A percentile compares a stretch with the other conserved stretches of the same genome.
These are phyloP conservation scores for Puccinia novopanici DNA, from an alignment of 1,284 basidiomycete genomes.

Conservation along the genomic window DNA sequence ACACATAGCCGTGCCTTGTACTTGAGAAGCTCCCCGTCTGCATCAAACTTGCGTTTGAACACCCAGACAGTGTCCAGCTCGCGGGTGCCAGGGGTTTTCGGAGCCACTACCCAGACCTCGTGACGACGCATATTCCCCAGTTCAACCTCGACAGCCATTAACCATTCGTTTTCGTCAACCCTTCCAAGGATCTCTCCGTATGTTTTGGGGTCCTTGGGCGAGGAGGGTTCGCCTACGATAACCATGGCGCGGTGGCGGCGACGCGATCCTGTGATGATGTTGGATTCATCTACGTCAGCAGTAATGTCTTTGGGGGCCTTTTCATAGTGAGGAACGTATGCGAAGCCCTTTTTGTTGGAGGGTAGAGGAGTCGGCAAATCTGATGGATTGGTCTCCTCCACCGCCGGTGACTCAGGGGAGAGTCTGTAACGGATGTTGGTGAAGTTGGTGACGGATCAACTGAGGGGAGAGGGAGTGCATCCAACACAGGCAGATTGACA, in stretches of 20 bases:
- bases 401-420: no score
- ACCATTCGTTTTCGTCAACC: neutral
- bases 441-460: no score
- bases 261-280: neutral
- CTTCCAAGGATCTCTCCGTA: neutral
- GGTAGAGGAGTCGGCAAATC: no score
- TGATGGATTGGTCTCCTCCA: no score
- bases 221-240: neutral
- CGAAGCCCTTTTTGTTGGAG: neutral
- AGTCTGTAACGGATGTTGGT: no score
- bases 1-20: no score
- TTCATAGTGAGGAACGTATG: neutral
- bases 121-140: constrained; percentile 1
- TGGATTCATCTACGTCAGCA: neutral
- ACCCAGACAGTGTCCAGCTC: constrained; percentile 20
- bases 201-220: neutral
- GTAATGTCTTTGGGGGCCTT: constrained; percentile 21
- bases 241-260: neutral
- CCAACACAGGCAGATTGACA: neutral
- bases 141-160: neutral
- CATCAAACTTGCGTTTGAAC: no score
- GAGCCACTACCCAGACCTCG: no score
- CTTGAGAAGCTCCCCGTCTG: no score
- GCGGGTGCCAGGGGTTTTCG: neutral
- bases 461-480: no score